Conservation (phyloP, 352 stramenopile genomes). For the Pythium plurisporium region DNA sequence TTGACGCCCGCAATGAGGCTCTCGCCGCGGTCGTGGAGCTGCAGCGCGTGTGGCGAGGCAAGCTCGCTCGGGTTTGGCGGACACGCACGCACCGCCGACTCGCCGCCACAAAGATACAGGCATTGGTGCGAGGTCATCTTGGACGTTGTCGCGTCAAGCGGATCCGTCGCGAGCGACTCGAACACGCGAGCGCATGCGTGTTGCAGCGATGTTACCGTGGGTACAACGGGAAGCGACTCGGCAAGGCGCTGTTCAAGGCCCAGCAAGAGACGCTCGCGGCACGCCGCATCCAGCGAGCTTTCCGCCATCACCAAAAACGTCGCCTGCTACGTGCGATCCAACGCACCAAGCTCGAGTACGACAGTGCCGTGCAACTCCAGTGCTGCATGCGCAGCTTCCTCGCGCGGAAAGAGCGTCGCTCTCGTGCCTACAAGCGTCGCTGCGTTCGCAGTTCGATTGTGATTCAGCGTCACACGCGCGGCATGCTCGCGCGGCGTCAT, state of each 20-base stretch:
- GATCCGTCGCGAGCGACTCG: slow-evolving; percentile 31
- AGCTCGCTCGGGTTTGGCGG: slow-evolving; percentile 31
- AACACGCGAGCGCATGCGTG: slow-evolving; percentile 41
- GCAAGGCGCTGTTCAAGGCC: slow-evolving; percentile 52
- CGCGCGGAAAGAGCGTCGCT: slow-evolving; percentile 41
- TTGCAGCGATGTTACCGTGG: slow-evolving; percentile 78
- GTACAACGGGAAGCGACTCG: slow-evolving; percentile 68
- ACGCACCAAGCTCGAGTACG: slow-evolving; percentile 53
- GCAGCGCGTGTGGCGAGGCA: slow-evolving; percentile 54
- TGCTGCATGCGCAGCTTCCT: slow-evolving; percentile 45
- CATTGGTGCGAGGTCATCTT: slow-evolving; percentile 45
- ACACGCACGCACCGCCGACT: slow-evolving; percentile 20
- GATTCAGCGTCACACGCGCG: slow-evolving; percentile 49
- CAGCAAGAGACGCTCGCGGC: slow-evolving; percentile 58
- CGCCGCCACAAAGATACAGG: slow-evolving; percentile 44
- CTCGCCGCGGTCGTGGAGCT: slow-evolving; percentile 66
- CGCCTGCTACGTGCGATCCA: slow-evolving; percentile 60
- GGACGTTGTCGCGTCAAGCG: slow-evolving; percentile 21
- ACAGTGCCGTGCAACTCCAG: slow-evolving; percentile 50
- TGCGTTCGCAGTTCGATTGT: slow-evolving; percentile 26
- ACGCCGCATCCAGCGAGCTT: slow-evolving; percentile 59
- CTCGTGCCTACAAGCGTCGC: slow-evolving; percentile 13
- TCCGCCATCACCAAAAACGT: slow-evolving; percentile 55
- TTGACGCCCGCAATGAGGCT: slow-evolving; percentile 54
- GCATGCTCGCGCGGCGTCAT: slow-evolving; percentile 38